Base-by-base conservation (phyloP, 352 stramenopile genomes). In the Pythium apleroticum region DNA sequence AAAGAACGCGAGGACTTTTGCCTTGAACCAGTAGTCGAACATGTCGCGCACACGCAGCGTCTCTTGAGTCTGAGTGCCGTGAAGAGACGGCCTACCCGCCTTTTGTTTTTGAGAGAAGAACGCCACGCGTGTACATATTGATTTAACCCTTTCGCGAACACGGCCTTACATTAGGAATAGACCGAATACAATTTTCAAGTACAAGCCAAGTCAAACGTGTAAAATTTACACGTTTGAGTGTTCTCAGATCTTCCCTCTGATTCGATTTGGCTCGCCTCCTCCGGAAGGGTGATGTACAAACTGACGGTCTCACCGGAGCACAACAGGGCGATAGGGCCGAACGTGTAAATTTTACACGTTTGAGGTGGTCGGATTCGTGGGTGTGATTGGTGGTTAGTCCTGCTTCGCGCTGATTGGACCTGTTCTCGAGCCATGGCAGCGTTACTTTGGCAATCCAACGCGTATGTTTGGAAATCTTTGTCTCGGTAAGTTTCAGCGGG, bases 151-250 rank as follows among this genome's bases (percentile, higher is more conserved):
- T 57, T 57, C 52, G 27, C 25, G 27, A 25, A 43, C 52, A 14
- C n/a, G 17, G 1, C 27, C 52, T 43, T 43, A 57, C 28, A 57
- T 57, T 37, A 57, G 28, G 19, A 57, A 43, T 22, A 43, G 28
- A 39, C 52, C 52, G 52, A 57, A 43, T 57, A 57, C 52, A 57
- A 52, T n/a, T 52, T 52, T 57, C 31, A 57, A 28, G 52, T 57
- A 37, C 52, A 57, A 52, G 45, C 20, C 17, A 1, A 7, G 45
- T 31, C 20, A 31, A 52, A 52, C 45, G 45, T 52, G 45, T 52
- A 52, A 52, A 52, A 31, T 52, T 31, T 52, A 52, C 45, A 52
- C 45, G 45, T 52, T 52, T 31, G 45, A 20, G n/a, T 31, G 45
- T 52, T 52, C 12, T 31, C 45, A 52, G 45, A 31, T 31, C 24